Evolutionary conservation across 495 filamentous ascomycete genomes (phyloP).

Genomic region (Glutinoglossum americanum): DNA sequence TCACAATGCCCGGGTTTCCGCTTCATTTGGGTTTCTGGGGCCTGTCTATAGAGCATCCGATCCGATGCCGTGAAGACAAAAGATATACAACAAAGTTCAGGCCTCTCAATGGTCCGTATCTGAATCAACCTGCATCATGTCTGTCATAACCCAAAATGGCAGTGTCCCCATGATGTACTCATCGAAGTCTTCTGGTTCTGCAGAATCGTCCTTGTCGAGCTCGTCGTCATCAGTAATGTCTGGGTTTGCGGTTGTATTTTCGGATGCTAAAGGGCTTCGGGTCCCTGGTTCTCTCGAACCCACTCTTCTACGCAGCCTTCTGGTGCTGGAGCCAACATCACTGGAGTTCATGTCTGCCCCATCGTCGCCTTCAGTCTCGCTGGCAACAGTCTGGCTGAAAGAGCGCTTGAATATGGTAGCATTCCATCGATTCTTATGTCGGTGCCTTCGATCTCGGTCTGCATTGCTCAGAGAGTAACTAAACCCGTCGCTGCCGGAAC

Average conservation of each 20-base stretch:
- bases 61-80: neutral
- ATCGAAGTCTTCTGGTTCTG: conserved; percentile 5
- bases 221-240: conserved; percentile 7
- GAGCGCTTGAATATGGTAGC: conserved; percentile 15
- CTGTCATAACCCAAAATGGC: conserved; percentile 12
- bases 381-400: conserved; percentile 15
- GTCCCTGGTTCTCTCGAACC: neutral
- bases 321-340: conserved; percentile 12
- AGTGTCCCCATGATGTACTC: conserved; percentile 10
- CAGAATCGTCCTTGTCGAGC: conserved; percentile 10
- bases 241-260: neutral
- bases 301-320: conserved; percentile 14
- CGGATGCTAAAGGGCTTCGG: neutral
- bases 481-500: neutral
- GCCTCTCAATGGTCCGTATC: conserved; percentile 3
- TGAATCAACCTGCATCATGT: conserved; percentile 12
- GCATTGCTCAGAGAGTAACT: neutral
- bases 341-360: conserved; percentile 11
- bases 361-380: conserved; percentile 12
- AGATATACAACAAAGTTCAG: neutral
- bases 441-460: neutral
- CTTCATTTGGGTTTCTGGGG: neutral
- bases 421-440: conserved; percentile 12
- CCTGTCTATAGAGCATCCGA: neutral
- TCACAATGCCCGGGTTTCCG: neutral